phyloP scores from a whole-genome alignment of 139 green algal genomes.

The Coelastrella sp. region DNA sequence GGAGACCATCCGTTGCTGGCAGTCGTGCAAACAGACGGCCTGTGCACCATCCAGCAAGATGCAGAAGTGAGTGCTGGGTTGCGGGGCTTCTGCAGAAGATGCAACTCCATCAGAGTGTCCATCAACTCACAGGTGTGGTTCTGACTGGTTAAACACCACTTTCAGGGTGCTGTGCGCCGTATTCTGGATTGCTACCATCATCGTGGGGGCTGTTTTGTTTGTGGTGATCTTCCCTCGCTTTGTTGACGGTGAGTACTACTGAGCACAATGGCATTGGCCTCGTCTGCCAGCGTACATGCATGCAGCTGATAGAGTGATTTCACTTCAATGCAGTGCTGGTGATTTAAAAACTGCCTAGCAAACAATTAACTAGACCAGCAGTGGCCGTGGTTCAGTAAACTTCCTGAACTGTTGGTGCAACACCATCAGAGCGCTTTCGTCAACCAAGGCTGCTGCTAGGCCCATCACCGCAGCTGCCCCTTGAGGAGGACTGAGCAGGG shows the following conservation, averaged over 20 bases:
- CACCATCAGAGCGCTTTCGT: too few species aligned
- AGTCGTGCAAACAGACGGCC: neutral
- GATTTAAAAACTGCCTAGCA: too few species aligned
- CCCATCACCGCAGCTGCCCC: too few species aligned
- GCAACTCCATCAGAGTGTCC: neutral
- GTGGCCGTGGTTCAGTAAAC: too few species aligned
- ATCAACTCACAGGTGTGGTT: neutral
- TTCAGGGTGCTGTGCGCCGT: constrained; percentile 22
- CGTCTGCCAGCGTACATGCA: too few species aligned
- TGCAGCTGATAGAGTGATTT: too few species aligned
- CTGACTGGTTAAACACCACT: neutral
- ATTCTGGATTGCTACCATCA: neutral
- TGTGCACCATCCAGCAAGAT: constrained; percentile 2
- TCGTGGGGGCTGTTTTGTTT: neutral
- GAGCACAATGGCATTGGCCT: too few species aligned
- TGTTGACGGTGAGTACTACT: constrained; percentile 7
- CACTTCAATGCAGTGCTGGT: too few species aligned
- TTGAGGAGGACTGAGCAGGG: too few species aligned
- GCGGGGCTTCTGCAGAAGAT: neutral
- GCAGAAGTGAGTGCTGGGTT: constrained; percentile 19
- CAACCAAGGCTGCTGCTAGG: neutral
- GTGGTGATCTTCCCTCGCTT: constrained; percentile 39
- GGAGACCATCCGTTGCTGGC: neutral
- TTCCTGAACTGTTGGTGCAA: too few species aligned
- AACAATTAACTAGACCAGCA: too few species aligned